Conservation (phyloP, 495 filamentous ascomycete genomes). For the Talaromyces nanjingensis region DNA sequence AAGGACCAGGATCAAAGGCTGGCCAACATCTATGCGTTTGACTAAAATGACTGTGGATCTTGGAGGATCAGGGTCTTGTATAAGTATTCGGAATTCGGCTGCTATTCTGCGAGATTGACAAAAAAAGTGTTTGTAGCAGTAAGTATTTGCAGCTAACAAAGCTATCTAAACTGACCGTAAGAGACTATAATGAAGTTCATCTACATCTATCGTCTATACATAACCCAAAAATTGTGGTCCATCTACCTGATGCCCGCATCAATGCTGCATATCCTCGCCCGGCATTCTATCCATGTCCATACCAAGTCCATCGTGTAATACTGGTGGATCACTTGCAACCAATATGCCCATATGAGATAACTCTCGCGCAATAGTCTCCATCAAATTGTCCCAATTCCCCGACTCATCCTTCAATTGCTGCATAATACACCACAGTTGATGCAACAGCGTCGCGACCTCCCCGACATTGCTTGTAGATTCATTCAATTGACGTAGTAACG, state of each 20-base stretch:
- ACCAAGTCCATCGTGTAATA: neutral
- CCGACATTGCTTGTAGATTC: neutral
- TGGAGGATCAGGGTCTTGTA: neutral
- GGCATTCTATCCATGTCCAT: neutral
- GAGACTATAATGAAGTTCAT: neutral
- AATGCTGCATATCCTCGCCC: neutral
- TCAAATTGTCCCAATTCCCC: slow-evolving; percentile 1
- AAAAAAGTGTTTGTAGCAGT: neutral
- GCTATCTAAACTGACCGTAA: neutral
- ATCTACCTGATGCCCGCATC: neutral
- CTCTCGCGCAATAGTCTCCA: neutral
- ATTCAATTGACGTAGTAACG: neutral
- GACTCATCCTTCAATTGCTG: neutral
- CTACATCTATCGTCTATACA: neutral
- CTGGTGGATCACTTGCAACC: neutral
- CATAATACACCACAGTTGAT: neutral
- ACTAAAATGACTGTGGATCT: too few species aligned
- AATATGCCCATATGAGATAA: neutral
- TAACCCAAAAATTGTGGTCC: neutral
- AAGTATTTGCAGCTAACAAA: neutral
- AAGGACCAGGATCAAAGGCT: neutral
- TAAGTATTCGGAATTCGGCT: neutral
- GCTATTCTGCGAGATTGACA: neutral
- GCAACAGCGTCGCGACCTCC: neutral
- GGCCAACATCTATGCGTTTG: neutral